phyloP scores from a whole-genome alignment of 306 rosid genomes.

The Crataegus laevigata region DNA sequence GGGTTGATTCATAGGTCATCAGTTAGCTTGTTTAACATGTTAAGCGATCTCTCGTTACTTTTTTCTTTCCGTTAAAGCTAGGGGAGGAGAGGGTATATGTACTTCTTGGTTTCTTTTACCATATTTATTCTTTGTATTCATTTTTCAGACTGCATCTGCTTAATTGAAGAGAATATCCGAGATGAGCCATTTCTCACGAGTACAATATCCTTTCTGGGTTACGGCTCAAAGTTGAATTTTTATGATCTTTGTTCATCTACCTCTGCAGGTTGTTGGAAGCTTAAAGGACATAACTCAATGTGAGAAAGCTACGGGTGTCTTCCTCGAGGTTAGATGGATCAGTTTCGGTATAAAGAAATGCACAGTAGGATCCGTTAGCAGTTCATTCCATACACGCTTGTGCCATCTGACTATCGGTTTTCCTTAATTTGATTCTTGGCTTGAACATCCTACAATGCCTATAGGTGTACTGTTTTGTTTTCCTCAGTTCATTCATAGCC shows the following conservation, averaged over 20 bases:
- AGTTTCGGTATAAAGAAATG: not conserved
- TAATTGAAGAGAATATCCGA: not conserved
- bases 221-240: not conserved
- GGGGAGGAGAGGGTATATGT: not conserved
- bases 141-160: not conserved
- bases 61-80: not conserved
- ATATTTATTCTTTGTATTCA: not conserved
- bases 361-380: not conserved
- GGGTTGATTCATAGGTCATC: not conserved
- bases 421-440: not conserved
- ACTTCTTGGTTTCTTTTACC: not conserved
- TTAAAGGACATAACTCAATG: not conserved
- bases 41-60: not conserved
- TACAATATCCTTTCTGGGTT: not conserved
- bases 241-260: not conserved
- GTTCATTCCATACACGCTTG: not conserved
- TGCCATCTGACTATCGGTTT: not conserved
- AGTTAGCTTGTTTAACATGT: not conserved
- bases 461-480: too few species aligned
- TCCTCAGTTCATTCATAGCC: not conserved
- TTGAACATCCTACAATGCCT: not conserved
- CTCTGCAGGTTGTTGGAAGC: conserved; percentile 25
- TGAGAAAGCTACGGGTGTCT: not conserved
- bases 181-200: not conserved
- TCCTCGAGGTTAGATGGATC: not conserved